These are phyloP conservation scores for Schizophyllum amplum DNA, from an alignment of 1,284 basidiomycete genomes.

Conservation along the genomic window DNA sequence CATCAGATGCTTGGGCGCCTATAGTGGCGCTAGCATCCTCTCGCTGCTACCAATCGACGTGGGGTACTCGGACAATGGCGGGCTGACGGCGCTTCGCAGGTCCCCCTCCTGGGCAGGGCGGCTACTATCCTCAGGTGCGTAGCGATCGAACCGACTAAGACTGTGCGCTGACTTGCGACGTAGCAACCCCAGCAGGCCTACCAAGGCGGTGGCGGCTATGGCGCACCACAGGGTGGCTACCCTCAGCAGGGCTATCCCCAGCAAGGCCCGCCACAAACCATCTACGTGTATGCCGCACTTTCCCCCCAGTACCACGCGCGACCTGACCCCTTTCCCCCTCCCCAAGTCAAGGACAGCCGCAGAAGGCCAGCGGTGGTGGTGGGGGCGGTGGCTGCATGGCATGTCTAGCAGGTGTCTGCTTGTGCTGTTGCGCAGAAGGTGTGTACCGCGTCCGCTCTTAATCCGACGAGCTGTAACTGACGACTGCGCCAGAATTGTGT, in stretches of 20 bases:
- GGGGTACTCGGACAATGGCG: background rate
- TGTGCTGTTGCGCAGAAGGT: slow-evolving; percentile 79
- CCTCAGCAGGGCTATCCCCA: slow-evolving; percentile 53
- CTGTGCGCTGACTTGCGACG: background rate
- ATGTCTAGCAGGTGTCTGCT: slow-evolving; percentile 64
- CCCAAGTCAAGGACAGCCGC: slow-evolving; percentile 45
- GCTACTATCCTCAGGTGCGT: slow-evolving; percentile 64
- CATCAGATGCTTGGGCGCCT: background rate
- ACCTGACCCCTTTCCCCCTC: slow-evolving; percentile 2
- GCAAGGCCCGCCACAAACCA: slow-evolving; percentile 62
- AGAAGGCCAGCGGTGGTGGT: slow-evolving; percentile 33
- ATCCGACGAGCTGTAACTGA: background rate
- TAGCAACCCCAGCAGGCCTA: slow-evolving; percentile 66
- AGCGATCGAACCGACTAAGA: background rate
- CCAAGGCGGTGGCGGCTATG: slow-evolving; percentile 34
- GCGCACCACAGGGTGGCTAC: slow-evolving; percentile 26
- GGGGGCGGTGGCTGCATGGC: slow-evolving; percentile 50
- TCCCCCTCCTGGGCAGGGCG: slow-evolving; percentile 52
- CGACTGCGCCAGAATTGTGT: slow-evolving; percentile 47
- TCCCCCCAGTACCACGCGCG: background rate
- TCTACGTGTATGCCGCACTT: slow-evolving; percentile 55
- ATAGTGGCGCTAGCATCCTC: background rate
- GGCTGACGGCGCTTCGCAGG: slow-evolving; percentile 26
- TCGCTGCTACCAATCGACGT: background rate
- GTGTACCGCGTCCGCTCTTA: slow-evolving; percentile 18